Base-by-base conservation (phyloP, 163 green algal genomes). In the Prototheca stagnorum region DNA sequence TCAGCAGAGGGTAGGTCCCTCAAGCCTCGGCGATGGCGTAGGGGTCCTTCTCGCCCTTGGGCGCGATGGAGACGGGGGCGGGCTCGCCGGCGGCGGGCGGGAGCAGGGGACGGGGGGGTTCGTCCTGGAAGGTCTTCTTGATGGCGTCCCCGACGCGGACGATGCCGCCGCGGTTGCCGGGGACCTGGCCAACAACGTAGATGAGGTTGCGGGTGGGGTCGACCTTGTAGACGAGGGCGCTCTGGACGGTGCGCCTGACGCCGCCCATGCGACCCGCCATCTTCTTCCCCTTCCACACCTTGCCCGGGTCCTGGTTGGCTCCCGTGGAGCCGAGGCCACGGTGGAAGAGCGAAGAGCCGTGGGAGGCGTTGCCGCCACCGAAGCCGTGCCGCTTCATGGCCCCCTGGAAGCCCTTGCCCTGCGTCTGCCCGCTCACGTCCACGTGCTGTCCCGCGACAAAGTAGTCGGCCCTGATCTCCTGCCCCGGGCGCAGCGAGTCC, bases 251-350 rank as follows among this genome's bases (percentile, higher is more conserved):
- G 21, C 75, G 55, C 12, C 49, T 62, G 45, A 84, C 67, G 19
- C 65, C 62, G 42, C 91, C 91, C 84, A 98, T 93, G 39, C 77
- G 75, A 5, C 91, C 91, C 0, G 91, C 57, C 85, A 99, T 93
- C 67, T 95, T 95, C 70, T 96, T 97, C 46, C 87, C 89, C 61
- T 93, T 93, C 74, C 83, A 96, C 36, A 96, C 76, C 53, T 75
- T 81, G 29, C 85, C 86, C 0, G 82, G 81, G 61, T 92, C 77
- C 47, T 86, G 79, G 59, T 81, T 77, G 26, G 47, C 59, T 27
- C 85, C 86, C 25, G 82, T 97, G 39, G 81, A 82, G 1, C 86
- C 86, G 0, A 67, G 57, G 20, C 55, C 48, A 22, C 86, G 61
- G 68, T 96, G 88, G 21, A 78, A 64, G 35, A 85, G 62, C 16